These are phyloP conservation scores for Houttuynia cordata DNA, from an alignment of 164 flowering plant genomes.

Conservation along the genomic window DNA sequence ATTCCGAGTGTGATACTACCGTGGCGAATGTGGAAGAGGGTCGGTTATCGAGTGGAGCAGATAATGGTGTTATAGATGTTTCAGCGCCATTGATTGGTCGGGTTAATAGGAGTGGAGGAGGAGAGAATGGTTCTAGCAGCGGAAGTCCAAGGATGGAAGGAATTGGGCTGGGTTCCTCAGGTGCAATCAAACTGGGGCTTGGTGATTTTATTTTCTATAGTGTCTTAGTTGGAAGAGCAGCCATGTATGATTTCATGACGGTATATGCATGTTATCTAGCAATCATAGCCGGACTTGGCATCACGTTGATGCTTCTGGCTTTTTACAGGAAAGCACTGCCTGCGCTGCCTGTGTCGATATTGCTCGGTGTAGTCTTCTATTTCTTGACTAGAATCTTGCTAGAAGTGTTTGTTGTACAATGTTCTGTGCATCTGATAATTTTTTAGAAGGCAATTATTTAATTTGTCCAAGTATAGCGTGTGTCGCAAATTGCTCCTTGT, in stretches of 20 bases:
- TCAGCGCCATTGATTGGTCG: conserved; percentile 50
- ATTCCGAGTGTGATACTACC: conserved; percentile 16
- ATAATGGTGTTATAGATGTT: conserved; percentile 18
- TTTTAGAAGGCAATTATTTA: conserved; percentile 31
- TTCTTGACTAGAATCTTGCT: conserved; percentile 59
- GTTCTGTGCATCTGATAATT: conserved; percentile 71
- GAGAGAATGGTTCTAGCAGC: conserved; percentile 13
- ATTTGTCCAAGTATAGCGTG: neutral
- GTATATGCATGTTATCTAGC: conserved; percentile 98
- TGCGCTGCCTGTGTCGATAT: conserved; percentile 87
- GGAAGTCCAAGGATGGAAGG: conserved; percentile 58
- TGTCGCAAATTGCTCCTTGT: neutral
- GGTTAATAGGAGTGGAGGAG: conserved; percentile 13
- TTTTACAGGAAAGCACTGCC: conserved; percentile 87
- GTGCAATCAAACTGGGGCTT: conserved; percentile 84
- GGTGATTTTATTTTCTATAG: conserved; percentile 98
- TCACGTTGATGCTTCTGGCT: conserved; percentile 74
- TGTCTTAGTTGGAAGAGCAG: conserved; percentile 93
- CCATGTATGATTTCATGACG: conserved; percentile 93
- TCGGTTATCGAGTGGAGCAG: conserved; percentile 11
- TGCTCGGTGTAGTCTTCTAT: conserved; percentile 82
- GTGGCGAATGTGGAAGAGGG: conserved; percentile 38
- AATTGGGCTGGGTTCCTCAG: conserved; percentile 82
- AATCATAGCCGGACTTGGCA: conserved; percentile 87
- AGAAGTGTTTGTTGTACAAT: conserved; percentile 73